These are phyloP conservation scores for Cicer yamashitae DNA, from an alignment of 306 rosid genomes.

Conservation along the genomic window DNA sequence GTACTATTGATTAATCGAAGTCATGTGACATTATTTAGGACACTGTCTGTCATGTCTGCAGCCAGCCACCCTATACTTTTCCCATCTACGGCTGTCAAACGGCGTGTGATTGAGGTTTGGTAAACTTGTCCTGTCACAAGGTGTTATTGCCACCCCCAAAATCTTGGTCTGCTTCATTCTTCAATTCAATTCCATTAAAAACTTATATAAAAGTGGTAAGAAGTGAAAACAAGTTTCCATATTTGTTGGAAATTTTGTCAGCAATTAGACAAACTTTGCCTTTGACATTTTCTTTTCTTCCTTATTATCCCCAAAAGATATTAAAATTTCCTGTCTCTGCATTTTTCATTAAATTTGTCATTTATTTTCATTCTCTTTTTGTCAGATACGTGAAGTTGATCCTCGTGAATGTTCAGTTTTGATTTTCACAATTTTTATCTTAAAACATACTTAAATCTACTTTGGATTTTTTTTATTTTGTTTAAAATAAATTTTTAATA, in stretches of 20 bases:
- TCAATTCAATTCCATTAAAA: not conserved
- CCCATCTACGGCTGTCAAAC: constrained; percentile 29
- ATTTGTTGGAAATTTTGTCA: constrained; percentile 40
- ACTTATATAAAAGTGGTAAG: not conserved
- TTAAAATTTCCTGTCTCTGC: not conserved
- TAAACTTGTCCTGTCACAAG: not conserved
- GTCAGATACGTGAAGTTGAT: constrained; percentile 6
- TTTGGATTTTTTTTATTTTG: too few species aligned
- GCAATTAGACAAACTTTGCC: constrained; percentile 1
- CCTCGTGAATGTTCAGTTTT: not conserved
- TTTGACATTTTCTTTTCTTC: constrained; percentile 39
- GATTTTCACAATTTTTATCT: not conserved
- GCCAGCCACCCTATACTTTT: constrained; percentile 48
- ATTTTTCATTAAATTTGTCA: constrained; percentile 25
- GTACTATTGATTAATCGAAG: not conserved
- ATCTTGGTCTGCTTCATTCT: constrained; percentile 8
- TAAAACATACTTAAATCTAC: not conserved
- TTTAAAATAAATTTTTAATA: too few species aligned
- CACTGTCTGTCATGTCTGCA: not conserved
- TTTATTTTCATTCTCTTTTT: constrained; percentile 29
- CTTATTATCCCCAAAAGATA: constrained; percentile 24
- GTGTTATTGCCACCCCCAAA: constrained; percentile 4
- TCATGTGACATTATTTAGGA: constrained; percentile 15
- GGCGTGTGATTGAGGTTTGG: constrained; percentile 7
- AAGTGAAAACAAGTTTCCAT: constrained; percentile 36